Evolutionary conservation across 2,329 filamentous ascomycete genomes (phyloP).

Genomic region (Penicillium sp.): DNA sequence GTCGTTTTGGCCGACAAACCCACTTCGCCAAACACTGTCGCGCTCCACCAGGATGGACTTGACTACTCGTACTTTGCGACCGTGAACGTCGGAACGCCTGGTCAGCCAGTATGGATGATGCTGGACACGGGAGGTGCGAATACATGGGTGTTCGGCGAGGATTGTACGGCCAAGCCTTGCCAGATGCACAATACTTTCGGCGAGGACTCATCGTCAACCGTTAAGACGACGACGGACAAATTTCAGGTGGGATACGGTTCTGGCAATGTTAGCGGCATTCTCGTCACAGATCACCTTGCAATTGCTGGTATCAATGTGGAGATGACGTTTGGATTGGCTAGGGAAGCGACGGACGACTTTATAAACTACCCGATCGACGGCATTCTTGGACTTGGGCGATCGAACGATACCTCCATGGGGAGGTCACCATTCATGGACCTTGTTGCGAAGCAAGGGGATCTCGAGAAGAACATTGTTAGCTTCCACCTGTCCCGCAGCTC

Average conservation of each 20-base stretch:
- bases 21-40: constrained; percentile 51
- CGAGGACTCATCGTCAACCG: constrained; percentile 66
- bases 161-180: constrained; percentile 71
- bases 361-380: constrained; percentile 82
- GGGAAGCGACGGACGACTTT: constrained; percentile 75
- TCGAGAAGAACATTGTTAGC: constrained; percentile 71
- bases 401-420: constrained; percentile 54
- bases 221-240: constrained; percentile 56
- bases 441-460: constrained; percentile 60
- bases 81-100: constrained; percentile 55
- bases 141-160: constrained; percentile 80
- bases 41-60: constrained; percentile 58
- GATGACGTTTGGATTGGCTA: constrained; percentile 74
- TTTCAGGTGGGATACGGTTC: constrained; percentile 79
- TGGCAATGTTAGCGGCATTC: constrained; percentile 70
- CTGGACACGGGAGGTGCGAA: constrained; percentile 64
- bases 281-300: constrained; percentile 69
- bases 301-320: constrained; percentile 69
- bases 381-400: constrained; percentile 77
- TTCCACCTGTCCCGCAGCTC: constrained; percentile 70
- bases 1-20: constrained; percentile 49
- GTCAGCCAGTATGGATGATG: constrained; percentile 58
- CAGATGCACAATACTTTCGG: constrained; percentile 72
- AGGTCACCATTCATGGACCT: constrained; percentile 70
- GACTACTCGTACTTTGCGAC: constrained; percentile 61